A percentile compares a stretch with the other conserved stretches of the same genome.
Evolutionary conservation across 257 asterid genomes (phyloP).

Genomic region (Forsythia suspensa): DNA sequence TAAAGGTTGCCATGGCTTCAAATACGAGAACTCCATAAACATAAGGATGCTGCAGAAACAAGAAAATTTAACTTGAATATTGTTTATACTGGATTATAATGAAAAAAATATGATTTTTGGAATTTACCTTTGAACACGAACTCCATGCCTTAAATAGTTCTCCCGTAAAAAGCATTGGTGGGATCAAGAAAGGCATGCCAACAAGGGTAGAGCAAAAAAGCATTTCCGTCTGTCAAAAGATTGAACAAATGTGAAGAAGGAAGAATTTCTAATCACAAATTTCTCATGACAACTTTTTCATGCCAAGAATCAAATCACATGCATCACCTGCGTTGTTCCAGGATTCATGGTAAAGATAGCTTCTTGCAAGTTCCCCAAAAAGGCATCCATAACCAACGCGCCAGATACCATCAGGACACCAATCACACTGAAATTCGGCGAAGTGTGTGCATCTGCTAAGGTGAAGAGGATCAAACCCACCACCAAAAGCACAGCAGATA

Average conservation of each 20-base stretch:
- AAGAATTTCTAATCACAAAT: not conserved
- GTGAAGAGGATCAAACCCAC: conserved; percentile 87
- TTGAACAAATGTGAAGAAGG: not conserved
- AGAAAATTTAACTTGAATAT: not conserved
- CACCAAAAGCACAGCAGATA: conserved; percentile 80
- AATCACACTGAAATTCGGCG: conserved; percentile 78
- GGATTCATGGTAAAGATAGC: conserved; percentile 88
- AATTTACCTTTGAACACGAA: conserved; percentile 69
- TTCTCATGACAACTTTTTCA: not conserved
- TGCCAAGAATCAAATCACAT: not conserved
- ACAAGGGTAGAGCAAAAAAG: conserved; percentile 93
- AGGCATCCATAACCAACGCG: conserved; percentile 83
- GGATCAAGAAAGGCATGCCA: conserved; percentile 93
- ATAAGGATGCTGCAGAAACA: conserved; percentile 68
- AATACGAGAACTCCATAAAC: conserved; percentile 88
- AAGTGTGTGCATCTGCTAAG: conserved; percentile 85
- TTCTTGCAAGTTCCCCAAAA: conserved; percentile 87
- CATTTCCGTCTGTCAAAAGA: conserved; percentile 78
- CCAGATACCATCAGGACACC: conserved; percentile 88
- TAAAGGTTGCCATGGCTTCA: conserved; percentile 92
- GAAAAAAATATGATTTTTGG: not conserved
- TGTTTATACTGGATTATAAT: not conserved
- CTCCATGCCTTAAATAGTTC: conserved; percentile 78
- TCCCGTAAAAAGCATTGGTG: conserved; percentile 87
- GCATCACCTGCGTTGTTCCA: conserved; percentile 75